Conservation (phyloP, 2,329 filamentous ascomycete genomes). For the Fusarium oligoseptatum region DNA sequence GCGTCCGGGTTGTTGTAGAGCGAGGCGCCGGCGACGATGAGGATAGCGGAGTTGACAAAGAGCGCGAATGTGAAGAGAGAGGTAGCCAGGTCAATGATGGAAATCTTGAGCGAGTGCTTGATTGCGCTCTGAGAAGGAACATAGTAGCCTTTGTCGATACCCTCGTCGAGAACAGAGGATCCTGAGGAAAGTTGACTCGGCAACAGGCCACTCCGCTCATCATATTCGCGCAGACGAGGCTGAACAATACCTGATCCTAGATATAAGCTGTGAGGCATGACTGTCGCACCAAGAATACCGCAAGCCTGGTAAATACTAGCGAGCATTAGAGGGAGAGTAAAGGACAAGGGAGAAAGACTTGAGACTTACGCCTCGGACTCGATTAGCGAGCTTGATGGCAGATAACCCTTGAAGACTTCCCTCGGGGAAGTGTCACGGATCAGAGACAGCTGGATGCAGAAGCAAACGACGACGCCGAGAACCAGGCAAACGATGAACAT, state of each 20-base stretch:
- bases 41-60: constrained; percentile 86
- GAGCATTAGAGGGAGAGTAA: constrained; percentile 30
- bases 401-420: constrained; percentile 74
- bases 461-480: constrained; percentile 77
- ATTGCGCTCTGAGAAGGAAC: constrained; percentile 80
- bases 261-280: constrained; percentile 78
- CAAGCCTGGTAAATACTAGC: constrained; percentile 74
- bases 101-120: constrained; percentile 78
- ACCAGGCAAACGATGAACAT: constrained; percentile 73
- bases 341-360: accelerated
- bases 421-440: constrained; percentile 68
- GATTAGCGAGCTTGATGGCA: constrained; percentile 71
- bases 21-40: constrained; percentile 84
- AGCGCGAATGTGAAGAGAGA: constrained; percentile 86
- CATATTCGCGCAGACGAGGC: constrained; percentile 74
- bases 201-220: constrained; percentile 67
- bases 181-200: background rate
- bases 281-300: constrained; percentile 82
- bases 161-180: background rate
- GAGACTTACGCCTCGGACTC: constrained; percentile 64
- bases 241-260: constrained; percentile 79
- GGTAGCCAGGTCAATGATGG: constrained; percentile 76
- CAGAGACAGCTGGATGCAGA: constrained; percentile 76
- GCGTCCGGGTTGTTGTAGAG: constrained; percentile 75
- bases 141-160: constrained; percentile 69